phyloP scores from a whole-genome alignment of 2,329 filamentous ascomycete genomes.

The Incumbomyces lentus region DNA sequence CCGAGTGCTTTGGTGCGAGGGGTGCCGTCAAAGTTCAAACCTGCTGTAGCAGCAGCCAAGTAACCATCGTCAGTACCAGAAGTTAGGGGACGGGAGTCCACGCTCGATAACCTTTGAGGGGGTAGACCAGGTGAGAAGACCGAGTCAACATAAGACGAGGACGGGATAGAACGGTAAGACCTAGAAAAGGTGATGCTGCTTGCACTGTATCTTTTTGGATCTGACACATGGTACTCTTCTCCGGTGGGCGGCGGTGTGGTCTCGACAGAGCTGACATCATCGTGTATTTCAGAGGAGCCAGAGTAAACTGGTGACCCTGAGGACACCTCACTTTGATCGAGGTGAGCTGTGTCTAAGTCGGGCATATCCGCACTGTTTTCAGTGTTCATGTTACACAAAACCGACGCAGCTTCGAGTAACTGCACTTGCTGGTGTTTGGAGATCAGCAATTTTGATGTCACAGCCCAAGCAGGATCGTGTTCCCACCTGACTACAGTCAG shows the following conservation, averaged over 20 bases:
- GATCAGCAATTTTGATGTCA: conserved; percentile 93
- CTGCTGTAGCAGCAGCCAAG: conserved; percentile 80
- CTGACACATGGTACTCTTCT: conserved; percentile 45
- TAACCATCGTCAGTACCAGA: conserved; percentile 76
- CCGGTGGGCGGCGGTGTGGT: conserved; percentile 86
- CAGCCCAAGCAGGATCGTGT: conserved; percentile 95
- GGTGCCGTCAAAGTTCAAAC: conserved; percentile 79
- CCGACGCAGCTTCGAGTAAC: conserved; percentile 90
- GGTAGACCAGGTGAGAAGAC: conserved; percentile 36
- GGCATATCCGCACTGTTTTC: conserved; percentile 56
- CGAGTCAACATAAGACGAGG: conserved; percentile 45
- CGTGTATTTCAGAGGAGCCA: conserved; percentile 62
- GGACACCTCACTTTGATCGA: conserved; percentile 62
- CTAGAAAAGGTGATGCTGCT: conserved; percentile 49
- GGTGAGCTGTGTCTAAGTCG: conserved; percentile 55
- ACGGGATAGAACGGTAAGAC: conserved; percentile 67
- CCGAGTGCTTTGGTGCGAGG: conserved; percentile 55
- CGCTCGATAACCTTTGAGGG: conserved; percentile 63
- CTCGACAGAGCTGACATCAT: conserved; percentile 75
- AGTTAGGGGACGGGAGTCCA: conserved; percentile 65
- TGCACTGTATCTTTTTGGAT: conserved; percentile 48
- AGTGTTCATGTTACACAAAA: conserved; percentile 79
- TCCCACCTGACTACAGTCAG: conserved; percentile 67
- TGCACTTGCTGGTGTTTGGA: conserved; percentile 99
- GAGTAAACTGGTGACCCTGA: conserved; percentile 74